phyloP scores from a whole-genome alignment of 2,329 filamentous ascomycete species.

The Penicillium olsonii region DNA sequence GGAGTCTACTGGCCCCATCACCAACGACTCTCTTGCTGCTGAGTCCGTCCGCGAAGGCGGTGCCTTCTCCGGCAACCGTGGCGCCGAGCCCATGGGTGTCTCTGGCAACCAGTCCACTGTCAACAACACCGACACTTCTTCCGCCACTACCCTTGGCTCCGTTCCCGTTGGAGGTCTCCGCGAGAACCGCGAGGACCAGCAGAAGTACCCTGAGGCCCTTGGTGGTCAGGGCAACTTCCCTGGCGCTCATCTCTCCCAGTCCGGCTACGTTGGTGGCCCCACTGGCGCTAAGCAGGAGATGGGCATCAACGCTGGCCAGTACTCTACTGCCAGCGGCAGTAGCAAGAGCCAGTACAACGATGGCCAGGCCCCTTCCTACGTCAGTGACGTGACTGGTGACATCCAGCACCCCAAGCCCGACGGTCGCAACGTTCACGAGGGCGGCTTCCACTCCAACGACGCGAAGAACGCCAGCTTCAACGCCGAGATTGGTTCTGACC shows the following conservation, averaged over 20 bases:
- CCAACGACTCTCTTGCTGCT: slow-evolving; percentile 72
- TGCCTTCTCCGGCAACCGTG: slow-evolving; percentile 61
- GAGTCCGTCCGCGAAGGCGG: slow-evolving; percentile 66
- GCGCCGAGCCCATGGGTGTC: slow-evolving; percentile 53
- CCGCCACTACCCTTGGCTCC: slow-evolving; percentile 53
- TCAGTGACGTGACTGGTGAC: slow-evolving; percentile 34
- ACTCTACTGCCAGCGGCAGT: slow-evolving; percentile 29
- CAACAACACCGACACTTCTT: slow-evolving; percentile 58
- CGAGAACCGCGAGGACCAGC: slow-evolving; percentile 45
- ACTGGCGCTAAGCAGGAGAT: slow-evolving; percentile 35
- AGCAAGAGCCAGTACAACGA: slow-evolving; percentile 30
- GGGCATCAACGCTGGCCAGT: slow-evolving; percentile 25
- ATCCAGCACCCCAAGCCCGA: slow-evolving; percentile 47
- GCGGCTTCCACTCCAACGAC: slow-evolving; percentile 43
- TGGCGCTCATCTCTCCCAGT: slow-evolving; percentile 34
- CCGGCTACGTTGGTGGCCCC: slow-evolving; percentile 39
- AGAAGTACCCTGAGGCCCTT: slow-evolving; percentile 44
- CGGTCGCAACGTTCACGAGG: slow-evolving; percentile 54
- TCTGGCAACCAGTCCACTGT: slow-evolving; percentile 56
- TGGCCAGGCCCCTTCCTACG: slow-evolving; percentile 41
- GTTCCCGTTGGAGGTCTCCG: slow-evolving; percentile 50
- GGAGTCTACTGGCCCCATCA: slow-evolving; percentile 66
- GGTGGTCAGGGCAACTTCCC: slow-evolving; percentile 42
- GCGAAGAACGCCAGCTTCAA: slow-evolving; percentile 54
- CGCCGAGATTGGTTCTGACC: slow-evolving; percentile 54